Conservation (phyloP, 176 grass and related monocot species). For the Miscanthus lutarioriparius region DNA sequence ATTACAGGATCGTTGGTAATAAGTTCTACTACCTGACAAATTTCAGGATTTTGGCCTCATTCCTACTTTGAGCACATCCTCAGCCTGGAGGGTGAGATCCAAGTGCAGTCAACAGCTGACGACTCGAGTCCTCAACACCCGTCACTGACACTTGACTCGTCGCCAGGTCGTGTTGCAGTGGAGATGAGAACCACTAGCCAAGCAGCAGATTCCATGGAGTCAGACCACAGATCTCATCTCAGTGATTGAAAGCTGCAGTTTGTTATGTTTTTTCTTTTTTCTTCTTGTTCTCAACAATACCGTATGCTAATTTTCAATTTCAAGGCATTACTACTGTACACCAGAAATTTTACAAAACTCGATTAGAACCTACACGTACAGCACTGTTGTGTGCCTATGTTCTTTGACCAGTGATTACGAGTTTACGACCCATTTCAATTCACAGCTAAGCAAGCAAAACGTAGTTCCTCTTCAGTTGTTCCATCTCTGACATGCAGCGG, state of each 20-base stretch:
- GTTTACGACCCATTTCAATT: neutral
- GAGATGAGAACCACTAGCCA: slow-evolving; percentile 1
- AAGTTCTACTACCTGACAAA: neutral
- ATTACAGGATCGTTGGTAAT: neutral
- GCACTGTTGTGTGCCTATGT: neutral
- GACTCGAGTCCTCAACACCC: neutral
- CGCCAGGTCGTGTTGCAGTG: neutral
- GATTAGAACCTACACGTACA: neutral
- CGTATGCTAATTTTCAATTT: neutral
- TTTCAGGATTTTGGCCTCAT: slow-evolving; percentile 26
- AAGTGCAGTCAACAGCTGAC: neutral
- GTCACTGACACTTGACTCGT: neutral
- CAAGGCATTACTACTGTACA: neutral
- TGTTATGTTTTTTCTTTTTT: no score
- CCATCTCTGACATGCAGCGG: neutral
- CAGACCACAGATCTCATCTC: neutral
- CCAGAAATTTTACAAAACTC: neutral
- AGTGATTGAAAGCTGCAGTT: neutral
- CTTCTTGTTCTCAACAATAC: neutral
- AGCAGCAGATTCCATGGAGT: neutral
- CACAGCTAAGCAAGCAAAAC: neutral
- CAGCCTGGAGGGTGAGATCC: neutral
- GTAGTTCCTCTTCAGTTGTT: no score
- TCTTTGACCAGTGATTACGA: neutral
- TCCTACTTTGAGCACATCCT: slow-evolving; percentile 25